A percentile compares a stretch with the other conserved stretches of the same genome.
These are phyloP conservation scores for Stromatinia cepivora DNA, from an alignment of 2,329 filamentous ascomycete genomes.

Conservation along the genomic window DNA sequence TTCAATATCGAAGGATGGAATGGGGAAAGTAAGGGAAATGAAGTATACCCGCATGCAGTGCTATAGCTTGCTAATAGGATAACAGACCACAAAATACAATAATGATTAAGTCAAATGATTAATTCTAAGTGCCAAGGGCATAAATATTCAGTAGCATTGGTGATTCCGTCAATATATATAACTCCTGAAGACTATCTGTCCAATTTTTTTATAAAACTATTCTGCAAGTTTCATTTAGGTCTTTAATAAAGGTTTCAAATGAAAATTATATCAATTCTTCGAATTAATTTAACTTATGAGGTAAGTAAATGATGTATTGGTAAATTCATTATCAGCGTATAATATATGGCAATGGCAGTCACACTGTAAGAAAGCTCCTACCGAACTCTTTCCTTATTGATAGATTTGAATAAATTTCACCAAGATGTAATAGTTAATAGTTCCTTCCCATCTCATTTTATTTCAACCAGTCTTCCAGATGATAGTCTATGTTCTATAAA, in stretches of 20 bases:
- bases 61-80: slow-evolving; percentile 31
- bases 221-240: neutral
- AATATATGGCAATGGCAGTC: neutral
- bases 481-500: neutral
- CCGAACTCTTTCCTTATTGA: neutral
- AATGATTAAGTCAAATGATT: neutral
- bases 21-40: slow-evolving; percentile 35
- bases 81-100: slow-evolving; percentile 2
- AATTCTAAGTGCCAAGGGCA: slow-evolving; percentile 1
- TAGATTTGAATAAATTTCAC: neutral
- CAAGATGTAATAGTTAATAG: neutral
- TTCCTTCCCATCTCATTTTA: neutral
- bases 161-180: neutral
- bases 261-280: neutral
- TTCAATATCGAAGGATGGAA: slow-evolving; percentile 56
- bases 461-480: neutral
- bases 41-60: slow-evolving; percentile 28
- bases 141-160: neutral
- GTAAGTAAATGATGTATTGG: neutral
- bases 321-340: neutral
- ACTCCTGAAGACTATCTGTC: neutral
- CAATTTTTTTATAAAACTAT: neutral
- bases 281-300: neutral
- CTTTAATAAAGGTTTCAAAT: neutral
- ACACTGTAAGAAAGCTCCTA: neutral